These are phyloP conservation scores for Nicotiana undulata DNA, from an alignment of 257 asterid species.

Conservation along the genomic window DNA sequence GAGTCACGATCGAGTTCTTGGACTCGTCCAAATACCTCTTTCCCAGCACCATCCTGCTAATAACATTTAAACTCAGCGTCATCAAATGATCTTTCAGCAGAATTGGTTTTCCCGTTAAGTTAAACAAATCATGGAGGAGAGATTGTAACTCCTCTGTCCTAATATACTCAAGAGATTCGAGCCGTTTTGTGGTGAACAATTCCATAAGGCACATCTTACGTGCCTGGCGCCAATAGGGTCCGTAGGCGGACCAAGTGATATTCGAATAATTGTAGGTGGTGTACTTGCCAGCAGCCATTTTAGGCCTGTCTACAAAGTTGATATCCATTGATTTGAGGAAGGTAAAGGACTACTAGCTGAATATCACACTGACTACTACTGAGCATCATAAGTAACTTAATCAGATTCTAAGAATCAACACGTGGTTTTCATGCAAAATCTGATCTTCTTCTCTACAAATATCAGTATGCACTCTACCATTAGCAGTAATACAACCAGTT, in stretches of 20 bases:
- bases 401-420: too few species aligned
- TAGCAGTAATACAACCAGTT: too few species aligned
- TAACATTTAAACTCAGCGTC: conserved; percentile 32
- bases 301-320: conserved; percentile 29
- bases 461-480: too few species aligned
- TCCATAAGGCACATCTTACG: conserved; percentile 30
- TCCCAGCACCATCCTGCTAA: conserved; percentile 38
- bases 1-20: conserved; percentile 13
- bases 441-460: too few species aligned
- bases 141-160: conserved; percentile 25
- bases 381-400: too few species aligned
- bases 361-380: too few species aligned
- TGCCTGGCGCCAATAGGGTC: conserved; percentile 43
- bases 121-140: conserved; percentile 12
- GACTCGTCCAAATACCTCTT: conserved; percentile 22
- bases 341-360: too few species aligned
- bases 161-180: conserved; percentile 28
- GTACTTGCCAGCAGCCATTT: conserved; percentile 36
- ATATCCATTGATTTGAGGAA: conserved; percentile 38
- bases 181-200: conserved; percentile 27
- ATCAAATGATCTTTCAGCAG: conserved; percentile 29
- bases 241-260: conserved; percentile 41
- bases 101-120: conserved; percentile 14
- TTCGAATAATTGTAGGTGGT: conserved; percentile 36
- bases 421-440: too few species aligned